These are phyloP conservation scores for Puccinellia tenuiflora DNA, from an alignment of 176 grass and related monocot species.

Conservation along the genomic window DNA sequence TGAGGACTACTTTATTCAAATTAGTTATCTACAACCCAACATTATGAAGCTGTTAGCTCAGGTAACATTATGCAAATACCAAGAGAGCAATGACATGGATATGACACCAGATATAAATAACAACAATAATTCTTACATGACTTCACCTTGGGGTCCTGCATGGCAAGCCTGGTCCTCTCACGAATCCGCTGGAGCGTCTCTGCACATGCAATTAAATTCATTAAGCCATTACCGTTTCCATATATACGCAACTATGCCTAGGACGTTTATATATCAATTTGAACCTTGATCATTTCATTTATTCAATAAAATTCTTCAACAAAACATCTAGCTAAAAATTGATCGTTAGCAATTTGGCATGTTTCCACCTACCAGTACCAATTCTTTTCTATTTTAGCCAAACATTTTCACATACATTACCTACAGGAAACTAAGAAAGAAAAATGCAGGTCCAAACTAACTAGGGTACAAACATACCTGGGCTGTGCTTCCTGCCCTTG, in stretches of 20 bases:
- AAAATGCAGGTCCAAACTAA: background rate
- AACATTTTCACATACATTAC: background rate
- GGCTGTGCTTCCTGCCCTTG: constrained; percentile 87
- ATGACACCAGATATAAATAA: constrained; percentile 17
- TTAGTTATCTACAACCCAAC: background rate
- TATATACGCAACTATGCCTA: background rate
- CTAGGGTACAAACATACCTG: constrained; percentile 35
- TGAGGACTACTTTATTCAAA: background rate
- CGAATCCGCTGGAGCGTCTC: constrained; percentile 83
- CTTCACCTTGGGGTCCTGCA: constrained; percentile 99
- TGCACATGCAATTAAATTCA: constrained; percentile 33
- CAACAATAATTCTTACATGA: constrained; percentile 80
- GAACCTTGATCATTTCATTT: background rate
- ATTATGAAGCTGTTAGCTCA: constrained; percentile 2
- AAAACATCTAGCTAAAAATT: background rate
- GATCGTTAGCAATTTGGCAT: background rate
- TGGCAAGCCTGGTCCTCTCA: constrained; percentile 88
- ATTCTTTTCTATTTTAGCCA: background rate
- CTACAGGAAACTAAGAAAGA: background rate
- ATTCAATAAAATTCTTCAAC: background rate
- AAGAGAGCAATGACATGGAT: background rate
- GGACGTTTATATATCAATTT: background rate
- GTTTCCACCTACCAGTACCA: background rate
- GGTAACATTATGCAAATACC: constrained; percentile 6
- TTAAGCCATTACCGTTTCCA: background rate